These are phyloP conservation scores for Termitomyces titanicus DNA, from an alignment of 768 basidiomycete genomes.

Conservation along the genomic window DNA sequence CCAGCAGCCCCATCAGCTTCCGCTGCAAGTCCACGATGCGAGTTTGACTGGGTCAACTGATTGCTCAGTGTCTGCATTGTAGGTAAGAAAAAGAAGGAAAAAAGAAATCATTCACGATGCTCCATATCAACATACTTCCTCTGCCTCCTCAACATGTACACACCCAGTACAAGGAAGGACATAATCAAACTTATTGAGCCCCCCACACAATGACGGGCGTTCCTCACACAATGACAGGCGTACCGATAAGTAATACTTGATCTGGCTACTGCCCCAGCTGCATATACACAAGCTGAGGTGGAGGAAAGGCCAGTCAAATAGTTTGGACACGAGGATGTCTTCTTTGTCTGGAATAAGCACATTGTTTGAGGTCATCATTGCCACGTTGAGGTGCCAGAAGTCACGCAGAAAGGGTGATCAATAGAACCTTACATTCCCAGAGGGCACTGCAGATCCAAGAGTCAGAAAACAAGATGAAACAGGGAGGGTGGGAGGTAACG, in stretches of 20 bases:
- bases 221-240: slow-evolving; percentile 95
- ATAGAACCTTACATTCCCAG: slow-evolving; percentile 81
- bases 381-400: slow-evolving; percentile 98
- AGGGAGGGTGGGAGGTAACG: slow-evolving; percentile 25
- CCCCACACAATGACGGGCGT: too few relatives aligned
- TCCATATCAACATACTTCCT: slow-evolving; percentile 92
- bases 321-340: slow-evolving; percentile 92
- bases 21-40: too few relatives aligned
- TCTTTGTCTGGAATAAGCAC: slow-evolving; percentile 97
- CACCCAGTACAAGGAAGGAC: slow-evolving; percentile 45
- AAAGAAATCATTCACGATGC: slow-evolving; percentile 53
- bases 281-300: slow-evolving; percentile 94
- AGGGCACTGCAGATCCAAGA: slow-evolving; percentile 58
- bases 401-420: slow-evolving; percentile 91
- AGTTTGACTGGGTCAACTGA: too few relatives aligned
- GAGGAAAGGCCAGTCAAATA: slow-evolving; percentile 92
- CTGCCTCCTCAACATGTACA: slow-evolving; percentile 81
- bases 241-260: slow-evolving; percentile 95
- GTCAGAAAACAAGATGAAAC: neutral
- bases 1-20: too few relatives aligned
- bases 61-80: too few relatives aligned
- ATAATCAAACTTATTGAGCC: slow-evolving; percentile 62
- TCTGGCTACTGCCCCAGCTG: slow-evolving; percentile 84
- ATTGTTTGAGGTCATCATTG: slow-evolving; percentile 99
- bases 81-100: neutral